Evolutionary conservation across 352 stramenopile genomes (phyloP).

Genomic region (Globisporangium iwayamae): DNA sequence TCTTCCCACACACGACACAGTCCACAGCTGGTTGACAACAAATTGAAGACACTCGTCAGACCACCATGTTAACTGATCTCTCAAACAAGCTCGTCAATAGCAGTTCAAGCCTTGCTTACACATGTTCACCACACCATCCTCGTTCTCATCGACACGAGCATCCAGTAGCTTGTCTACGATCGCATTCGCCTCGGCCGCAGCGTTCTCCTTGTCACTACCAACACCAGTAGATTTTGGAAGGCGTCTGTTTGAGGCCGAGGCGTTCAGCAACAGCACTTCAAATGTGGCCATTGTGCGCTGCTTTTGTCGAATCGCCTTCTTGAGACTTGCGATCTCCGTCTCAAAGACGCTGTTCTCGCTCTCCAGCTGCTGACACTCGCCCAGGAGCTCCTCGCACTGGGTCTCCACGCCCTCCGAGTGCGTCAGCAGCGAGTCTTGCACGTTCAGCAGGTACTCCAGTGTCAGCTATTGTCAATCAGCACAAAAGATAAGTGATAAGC

Average conservation of each 20-base stretch:
- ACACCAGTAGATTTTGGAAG: conserved; percentile 2
- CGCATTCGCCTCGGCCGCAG: conserved; percentile 24
- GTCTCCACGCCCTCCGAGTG: conserved; percentile 64
- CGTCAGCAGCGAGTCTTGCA: conserved; percentile 74
- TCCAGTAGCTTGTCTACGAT: conserved; percentile 34
- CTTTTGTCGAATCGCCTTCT: conserved; percentile 77
- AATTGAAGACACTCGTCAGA: background rate
- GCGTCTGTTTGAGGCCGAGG: conserved; percentile 28
- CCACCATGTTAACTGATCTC: too few relatives aligned
- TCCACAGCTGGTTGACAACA: conserved; percentile 23
- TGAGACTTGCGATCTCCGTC: conserved; percentile 53
- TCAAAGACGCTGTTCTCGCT: conserved; percentile 59
- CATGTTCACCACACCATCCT: conserved; percentile 21
- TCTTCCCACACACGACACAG: conserved; percentile 73
- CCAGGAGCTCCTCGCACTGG: conserved; percentile 59
- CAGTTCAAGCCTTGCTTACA: conserved; percentile 17
- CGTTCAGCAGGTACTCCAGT: conserved; percentile 79
- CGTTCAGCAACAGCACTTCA: conserved; percentile 76
- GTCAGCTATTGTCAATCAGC: conserved; percentile 43
- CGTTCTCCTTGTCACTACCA: conserved; percentile 34
- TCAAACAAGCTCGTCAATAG: too few relatives aligned
- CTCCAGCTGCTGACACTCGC: conserved; percentile 62
- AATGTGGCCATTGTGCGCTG: conserved; percentile 79
- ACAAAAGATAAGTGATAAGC: background rate
- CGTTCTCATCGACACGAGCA: background rate